Base-by-base conservation (phyloP, 495 filamentous ascomycete species). In the Hypoxylon intermedium region DNA sequence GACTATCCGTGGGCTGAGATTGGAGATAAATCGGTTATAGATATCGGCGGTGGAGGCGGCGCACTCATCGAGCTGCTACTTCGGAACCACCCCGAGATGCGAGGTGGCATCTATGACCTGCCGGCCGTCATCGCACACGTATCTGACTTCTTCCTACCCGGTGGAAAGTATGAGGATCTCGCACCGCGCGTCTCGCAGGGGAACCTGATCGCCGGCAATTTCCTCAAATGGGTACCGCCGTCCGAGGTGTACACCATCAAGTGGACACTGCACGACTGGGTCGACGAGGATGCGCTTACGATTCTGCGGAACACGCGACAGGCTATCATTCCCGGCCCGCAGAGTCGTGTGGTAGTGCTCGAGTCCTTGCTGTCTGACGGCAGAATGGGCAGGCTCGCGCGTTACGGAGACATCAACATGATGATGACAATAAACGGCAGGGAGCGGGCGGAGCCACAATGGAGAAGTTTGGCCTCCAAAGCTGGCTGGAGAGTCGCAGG, bases 1-100 rank as follows among this genome's bases (percentile, higher is more conserved):
- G 71, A 73, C 44, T 75, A 73, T 48, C 67, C 64, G 1, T 75
- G 71, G 72, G 57, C 65, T 6, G 67, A 67, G 19, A 18, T 59
- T 1, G 21, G 12, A 4, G 44, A 21, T 18, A 12, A 20, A 23
- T 5, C n/a, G 13, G 34, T 37, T 2, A 13, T 37, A 5, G 34
- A 37, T 13, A n/a, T 37, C 15, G 34, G 55, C 2, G 63, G 63
- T 12, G 63, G 63, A n/a, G 50, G 59, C 28, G 63, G 63, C 2
- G 59, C 9, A 9, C 40, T 66, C 6, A 42, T 66, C 7, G 31
- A 12, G 63, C 34, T n/a, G 36, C 12, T 68, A 11, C 49, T 68
- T 3, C 61, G 65, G 3, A 30, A 20, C 7, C 23, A 60, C 26
- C 7, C 15, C 2, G 33, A 1, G 4, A 44, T 68, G 53, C 36